Percentiles rank a stretch among this genome's conserved stretches.
Evolutionary conservation across 2,329 filamentous ascomycete genomes (phyloP).

Genomic region (Fusarium denticulatum): DNA sequence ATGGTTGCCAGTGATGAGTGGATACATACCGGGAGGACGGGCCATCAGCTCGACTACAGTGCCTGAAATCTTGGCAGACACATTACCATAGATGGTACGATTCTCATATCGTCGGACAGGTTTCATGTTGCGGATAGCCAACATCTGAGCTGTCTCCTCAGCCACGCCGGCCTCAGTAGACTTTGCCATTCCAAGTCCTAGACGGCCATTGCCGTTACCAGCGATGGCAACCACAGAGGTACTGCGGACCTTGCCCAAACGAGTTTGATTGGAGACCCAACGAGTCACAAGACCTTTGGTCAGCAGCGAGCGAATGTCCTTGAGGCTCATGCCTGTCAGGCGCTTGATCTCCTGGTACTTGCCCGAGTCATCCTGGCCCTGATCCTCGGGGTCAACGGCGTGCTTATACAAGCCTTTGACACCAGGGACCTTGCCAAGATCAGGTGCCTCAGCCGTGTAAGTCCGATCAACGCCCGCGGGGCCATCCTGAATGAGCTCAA

Average conservation of each 20-base stretch:
- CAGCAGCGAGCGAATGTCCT: slow-evolving; percentile 64
- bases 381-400: slow-evolving; percentile 60
- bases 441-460: slow-evolving; percentile 58
- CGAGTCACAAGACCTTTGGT: slow-evolving; percentile 80
- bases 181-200: slow-evolving; percentile 93
- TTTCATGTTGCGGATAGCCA: slow-evolving; percentile 90
- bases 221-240: slow-evolving; percentile 81
- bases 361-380: slow-evolving; percentile 61
- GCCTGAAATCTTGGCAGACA: slow-evolving; percentile 87
- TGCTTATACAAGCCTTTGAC: slow-evolving; percentile 62
- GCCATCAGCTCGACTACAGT: slow-evolving; percentile 83
- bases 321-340: slow-evolving; percentile 63
- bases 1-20: slow-evolving; percentile 17
- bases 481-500: slow-evolving; percentile 52
- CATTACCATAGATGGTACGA: slow-evolving; percentile 88
- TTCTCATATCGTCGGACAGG: slow-evolving; percentile 93
- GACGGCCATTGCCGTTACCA: slow-evolving; percentile 84
- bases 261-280: slow-evolving; percentile 88
- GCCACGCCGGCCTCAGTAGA: slow-evolving; percentile 77
- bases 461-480: slow-evolving; percentile 48
- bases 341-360: slow-evolving; percentile 63
- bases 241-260: slow-evolving; percentile 90
- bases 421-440: slow-evolving; percentile 63
- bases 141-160: slow-evolving; percentile 75
- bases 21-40: slow-evolving; percentile 81